Percentiles rank a stretch among this genome's conserved stretches.
Evolutionary conservation across 495 filamentous ascomycete species (phyloP).

Genomic region (Thozetella sp.): DNA sequence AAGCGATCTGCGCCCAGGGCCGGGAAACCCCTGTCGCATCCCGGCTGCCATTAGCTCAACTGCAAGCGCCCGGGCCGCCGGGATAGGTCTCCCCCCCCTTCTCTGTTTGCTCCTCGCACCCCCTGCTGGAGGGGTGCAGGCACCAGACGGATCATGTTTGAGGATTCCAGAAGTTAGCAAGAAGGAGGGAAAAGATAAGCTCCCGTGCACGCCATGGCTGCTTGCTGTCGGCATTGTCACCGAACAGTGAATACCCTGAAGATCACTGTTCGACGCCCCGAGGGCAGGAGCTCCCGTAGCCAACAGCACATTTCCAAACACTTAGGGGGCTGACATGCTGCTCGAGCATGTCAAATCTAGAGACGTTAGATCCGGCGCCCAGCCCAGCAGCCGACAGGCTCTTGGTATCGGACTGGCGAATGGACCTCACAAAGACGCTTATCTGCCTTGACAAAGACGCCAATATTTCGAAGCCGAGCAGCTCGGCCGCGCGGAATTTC

Average conservation of each 20-base stretch:
- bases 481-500: neutral
- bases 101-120: neutral
- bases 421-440: too few species aligned
- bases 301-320: conserved; percentile 2
- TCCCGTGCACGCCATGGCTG: too few species aligned
- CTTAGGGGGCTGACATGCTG: neutral
- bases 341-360: neutral
- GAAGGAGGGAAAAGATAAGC: conserved; percentile 7
- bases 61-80: conserved; percentile 22
- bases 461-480: neutral
- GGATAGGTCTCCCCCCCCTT: neutral
- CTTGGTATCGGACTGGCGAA: too few species aligned
- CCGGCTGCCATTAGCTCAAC: conserved; percentile 11
- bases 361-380: neutral
- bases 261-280: too few species aligned
- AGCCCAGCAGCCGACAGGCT: too few species aligned
- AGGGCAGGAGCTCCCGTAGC: neutral
- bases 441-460: too few species aligned
- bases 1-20: conserved; percentile 18
- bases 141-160: conserved; percentile 9
- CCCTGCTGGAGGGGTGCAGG: conserved; percentile 4
- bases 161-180: conserved; percentile 5
- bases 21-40: conserved; percentile 17
- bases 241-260: too few species aligned
- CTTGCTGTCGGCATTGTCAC: too few species aligned